These are phyloP conservation scores for Bryum argenteum DNA, from an alignment of 225 moss, liverwort and hornwort genomes.

Conservation along the genomic window DNA sequence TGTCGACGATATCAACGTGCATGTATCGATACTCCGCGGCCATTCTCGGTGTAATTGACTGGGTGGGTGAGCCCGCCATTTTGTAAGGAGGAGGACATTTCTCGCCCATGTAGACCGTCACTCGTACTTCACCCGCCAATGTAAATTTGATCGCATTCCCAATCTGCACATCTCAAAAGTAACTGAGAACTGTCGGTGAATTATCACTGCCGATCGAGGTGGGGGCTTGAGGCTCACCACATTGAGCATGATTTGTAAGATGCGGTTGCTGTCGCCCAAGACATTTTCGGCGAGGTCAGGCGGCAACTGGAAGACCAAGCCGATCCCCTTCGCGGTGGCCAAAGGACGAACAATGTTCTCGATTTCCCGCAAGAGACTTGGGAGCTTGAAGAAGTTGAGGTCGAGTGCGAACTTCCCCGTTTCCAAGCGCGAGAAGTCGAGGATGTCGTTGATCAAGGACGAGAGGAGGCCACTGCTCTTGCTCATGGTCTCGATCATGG, in stretches of 20 bases:
- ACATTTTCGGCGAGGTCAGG: constrained; percentile 31
- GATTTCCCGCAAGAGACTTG: constrained; percentile 46
- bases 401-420: constrained; percentile 53
- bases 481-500: constrained; percentile 62
- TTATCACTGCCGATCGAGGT: background rate
- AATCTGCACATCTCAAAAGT: constrained; percentile 28
- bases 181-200: background rate
- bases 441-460: constrained; percentile 63
- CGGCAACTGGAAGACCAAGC: constrained; percentile 39
- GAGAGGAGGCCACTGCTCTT: constrained; percentile 64
- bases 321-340: constrained; percentile 41
- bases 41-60: constrained; percentile 25
- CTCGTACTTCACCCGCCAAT: constrained; percentile 65
- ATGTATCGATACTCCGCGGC: constrained; percentile 34
- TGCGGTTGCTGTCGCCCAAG: constrained; percentile 56
- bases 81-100: constrained; percentile 32
- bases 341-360: constrained; percentile 58
- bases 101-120: constrained; percentile 56
- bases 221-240: constrained; percentile 38
- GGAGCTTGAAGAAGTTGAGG: constrained; percentile 40
- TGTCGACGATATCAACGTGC: constrained; percentile 71
- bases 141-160: constrained; percentile 96
- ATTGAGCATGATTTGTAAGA: constrained; percentile 61
- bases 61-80: background rate
- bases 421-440: constrained; percentile 60